Percentiles rank a stretch among this genome's conserved stretches.
Evolutionary conservation across 2,329 filamentous ascomycete species (phyloP).

Genomic region (Samsoniella hepiali): DNA sequence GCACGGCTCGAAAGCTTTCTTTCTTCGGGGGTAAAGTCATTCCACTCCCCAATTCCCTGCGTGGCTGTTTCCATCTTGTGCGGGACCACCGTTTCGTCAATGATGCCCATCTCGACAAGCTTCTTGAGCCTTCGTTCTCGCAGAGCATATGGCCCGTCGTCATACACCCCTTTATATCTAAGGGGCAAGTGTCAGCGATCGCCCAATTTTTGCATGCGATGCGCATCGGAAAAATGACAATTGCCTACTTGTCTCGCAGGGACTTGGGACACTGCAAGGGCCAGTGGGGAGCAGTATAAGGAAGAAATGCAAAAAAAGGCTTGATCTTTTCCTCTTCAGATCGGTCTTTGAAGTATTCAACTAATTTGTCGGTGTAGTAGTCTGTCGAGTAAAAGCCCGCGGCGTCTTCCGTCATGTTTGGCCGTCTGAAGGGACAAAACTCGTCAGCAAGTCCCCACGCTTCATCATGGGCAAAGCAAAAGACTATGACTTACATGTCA

Average conservation of each 20-base stretch:
- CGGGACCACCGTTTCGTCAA: conserved; percentile 29
- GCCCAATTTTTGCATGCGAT: too few species aligned
- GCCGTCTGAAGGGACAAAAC: conserved; percentile 22
- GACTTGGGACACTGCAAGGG: conserved; percentile 42
- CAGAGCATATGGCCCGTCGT: conserved; percentile 47
- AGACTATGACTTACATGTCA: conserved; percentile 31
- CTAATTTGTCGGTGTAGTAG: conserved; percentile 50
- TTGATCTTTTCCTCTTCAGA: conserved; percentile 27
- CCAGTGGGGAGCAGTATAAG: conserved; percentile 53
- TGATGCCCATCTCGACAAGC: conserved; percentile 41
- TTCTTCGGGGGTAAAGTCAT: conserved; percentile 21
- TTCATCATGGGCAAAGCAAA: conserved; percentile 23
- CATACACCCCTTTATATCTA: conserved; percentile 47
- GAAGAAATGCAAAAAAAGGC: conserved; percentile 56
- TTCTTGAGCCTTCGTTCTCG: conserved; percentile 41
- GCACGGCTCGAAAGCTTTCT: conserved; percentile 17
- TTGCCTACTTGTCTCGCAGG: conserved; percentile 39
- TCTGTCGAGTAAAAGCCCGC: conserved; percentile 53
- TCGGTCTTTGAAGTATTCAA: conserved; percentile 41
- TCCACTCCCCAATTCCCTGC: conserved; percentile 19
- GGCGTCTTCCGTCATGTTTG: conserved; percentile 20
- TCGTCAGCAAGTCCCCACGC: too few species aligned
- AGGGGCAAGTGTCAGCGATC: too few species aligned
- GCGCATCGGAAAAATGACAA: too few species aligned
- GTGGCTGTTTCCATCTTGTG: background rate